These are phyloP conservation scores for Medakamo hakoo DNA, from an alignment of 139 green algal species.

Conservation along the genomic window DNA sequence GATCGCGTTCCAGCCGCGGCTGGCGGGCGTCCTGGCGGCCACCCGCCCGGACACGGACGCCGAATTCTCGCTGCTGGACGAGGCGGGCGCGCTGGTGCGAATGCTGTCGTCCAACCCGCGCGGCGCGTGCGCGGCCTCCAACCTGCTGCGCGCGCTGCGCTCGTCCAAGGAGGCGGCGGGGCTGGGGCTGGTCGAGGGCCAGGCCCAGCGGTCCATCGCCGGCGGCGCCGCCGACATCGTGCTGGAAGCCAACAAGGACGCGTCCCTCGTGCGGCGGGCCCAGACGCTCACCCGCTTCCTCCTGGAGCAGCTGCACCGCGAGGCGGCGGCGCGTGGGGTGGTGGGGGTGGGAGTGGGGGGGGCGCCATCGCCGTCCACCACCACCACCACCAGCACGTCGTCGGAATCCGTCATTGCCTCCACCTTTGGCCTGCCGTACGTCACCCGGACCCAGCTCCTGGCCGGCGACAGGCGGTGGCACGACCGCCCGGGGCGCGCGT, in stretches of 20 bases:
- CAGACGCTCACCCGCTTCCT: constrained; percentile 73
- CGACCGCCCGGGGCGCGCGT: constrained; percentile 4
- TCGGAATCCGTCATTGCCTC: not conserved
- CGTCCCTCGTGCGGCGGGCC: constrained; percentile 37
- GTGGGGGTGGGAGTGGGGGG: not conserved
- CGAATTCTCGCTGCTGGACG: constrained; percentile 78
- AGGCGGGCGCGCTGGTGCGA: constrained; percentile 74
- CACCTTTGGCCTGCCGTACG: constrained; percentile 22
- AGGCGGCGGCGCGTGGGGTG: constrained; percentile 10
- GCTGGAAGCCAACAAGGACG: constrained; percentile 31
- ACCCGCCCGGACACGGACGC: constrained; percentile 42
- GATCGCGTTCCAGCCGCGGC: constrained; percentile 64
- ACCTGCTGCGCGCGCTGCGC: constrained; percentile 70
- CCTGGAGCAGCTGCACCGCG: constrained; percentile 67
- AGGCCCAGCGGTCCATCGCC: constrained; percentile 15
- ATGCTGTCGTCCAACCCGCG: constrained; percentile 54
- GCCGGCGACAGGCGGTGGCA: not conserved
- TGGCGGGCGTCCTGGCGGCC: constrained; percentile 38
- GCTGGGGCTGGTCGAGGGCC: constrained; percentile 64
- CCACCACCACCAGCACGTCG: not conserved
- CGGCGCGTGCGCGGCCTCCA: constrained; percentile 63
- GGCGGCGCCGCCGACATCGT: constrained; percentile 11
- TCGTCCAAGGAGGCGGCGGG: constrained; percentile 61
- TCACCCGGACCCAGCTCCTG: not conserved
- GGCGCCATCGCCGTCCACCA: not conserved